Conservation (phyloP, 257 asterid species). For the Anisodus acutangulus region DNA sequence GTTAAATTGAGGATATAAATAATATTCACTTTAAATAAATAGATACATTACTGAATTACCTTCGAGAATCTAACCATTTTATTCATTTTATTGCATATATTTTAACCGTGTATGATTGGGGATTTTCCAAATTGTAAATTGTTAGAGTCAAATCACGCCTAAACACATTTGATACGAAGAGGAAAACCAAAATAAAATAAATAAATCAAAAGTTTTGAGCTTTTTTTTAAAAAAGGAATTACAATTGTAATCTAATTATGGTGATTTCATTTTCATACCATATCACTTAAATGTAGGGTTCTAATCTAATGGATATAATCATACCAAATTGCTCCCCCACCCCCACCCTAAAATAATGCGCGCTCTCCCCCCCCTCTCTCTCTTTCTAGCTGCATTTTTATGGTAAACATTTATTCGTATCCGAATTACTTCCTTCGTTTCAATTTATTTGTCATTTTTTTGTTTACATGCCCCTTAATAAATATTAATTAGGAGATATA, state of each 20-base stretch:
- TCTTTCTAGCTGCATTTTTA: no score
- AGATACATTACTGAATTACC: neutral
- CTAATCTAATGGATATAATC: no score
- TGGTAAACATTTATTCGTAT: no score
- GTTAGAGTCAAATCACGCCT: neutral
- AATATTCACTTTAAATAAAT: neutral
- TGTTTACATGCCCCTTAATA: no score
- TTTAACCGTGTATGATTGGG: neutral
- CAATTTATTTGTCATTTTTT: no score
- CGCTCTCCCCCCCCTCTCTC: no score
- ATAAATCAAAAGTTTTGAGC: neutral
- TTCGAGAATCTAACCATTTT: neutral
- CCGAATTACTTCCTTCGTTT: no score
- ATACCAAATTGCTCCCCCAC: neutral
- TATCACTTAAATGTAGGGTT: neutral
- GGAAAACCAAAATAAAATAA: neutral
- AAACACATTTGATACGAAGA: neutral
- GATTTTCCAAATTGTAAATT: neutral
- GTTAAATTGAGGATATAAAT: neutral
- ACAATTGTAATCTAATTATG: neutral
- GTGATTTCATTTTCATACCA: neutral
- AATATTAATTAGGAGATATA: no score
- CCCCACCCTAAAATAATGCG: no score
- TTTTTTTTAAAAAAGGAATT: neutral
- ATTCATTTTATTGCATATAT: neutral